phyloP scores from a whole-genome alignment of 2,329 filamentous ascomycete genomes.

The Cladobotryum mycophilum region DNA sequence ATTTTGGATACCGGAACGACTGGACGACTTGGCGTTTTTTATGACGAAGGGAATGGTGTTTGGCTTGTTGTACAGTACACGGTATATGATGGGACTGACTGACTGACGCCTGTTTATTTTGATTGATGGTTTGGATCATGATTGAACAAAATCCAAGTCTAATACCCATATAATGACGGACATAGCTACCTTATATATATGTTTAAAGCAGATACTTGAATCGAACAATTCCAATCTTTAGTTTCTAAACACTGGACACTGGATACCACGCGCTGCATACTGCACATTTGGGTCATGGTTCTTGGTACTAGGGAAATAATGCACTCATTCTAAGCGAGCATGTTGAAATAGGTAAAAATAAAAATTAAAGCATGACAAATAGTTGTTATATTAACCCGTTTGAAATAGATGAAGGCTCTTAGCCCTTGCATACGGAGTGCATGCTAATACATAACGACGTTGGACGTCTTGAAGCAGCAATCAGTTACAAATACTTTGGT shows the following conservation, averaged over 20 bases:
- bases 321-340: too few species aligned
- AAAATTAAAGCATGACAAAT: too few species aligned
- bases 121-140: not conserved
- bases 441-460: too few species aligned
- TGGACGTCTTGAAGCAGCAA: too few species aligned
- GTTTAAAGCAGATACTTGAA: not conserved
- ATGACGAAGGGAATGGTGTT: not conserved
- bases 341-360: too few species aligned
- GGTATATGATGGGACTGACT: not conserved
- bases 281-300: too few species aligned
- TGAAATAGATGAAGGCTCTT: too few species aligned
- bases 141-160: not conserved
- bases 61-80: not conserved
- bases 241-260: too few species aligned
- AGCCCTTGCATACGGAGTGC: too few species aligned
- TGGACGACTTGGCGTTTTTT: slow-evolving; percentile 8
- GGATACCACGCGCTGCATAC: too few species aligned
- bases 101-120: not conserved
- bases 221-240: not conserved
- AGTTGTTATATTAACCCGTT: too few species aligned
- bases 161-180: slow-evolving; percentile 9
- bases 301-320: too few species aligned
- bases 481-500: not conserved
- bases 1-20: not conserved
- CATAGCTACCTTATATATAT: not conserved